Evolutionary conservation across 352 stramenopile species (phyloP).

Genomic region (Phytopythium chamaehyphon): DNA sequence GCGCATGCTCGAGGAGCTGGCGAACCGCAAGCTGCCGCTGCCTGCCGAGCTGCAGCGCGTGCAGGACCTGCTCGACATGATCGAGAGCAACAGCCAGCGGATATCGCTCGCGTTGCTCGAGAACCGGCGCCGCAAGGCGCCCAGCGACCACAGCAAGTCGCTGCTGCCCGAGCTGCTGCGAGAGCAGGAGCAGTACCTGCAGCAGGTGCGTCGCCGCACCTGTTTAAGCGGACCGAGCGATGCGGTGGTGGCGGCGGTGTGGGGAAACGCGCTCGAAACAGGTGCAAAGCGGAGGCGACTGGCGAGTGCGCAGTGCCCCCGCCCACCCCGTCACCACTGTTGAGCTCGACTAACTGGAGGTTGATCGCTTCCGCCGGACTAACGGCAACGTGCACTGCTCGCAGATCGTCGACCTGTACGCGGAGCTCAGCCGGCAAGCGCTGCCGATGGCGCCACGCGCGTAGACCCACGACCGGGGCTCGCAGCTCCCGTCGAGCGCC

Average conservation of each 20-base stretch:
- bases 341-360: no score
- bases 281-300: slow-evolving; percentile 1
- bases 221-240: no score
- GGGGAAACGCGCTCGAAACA: not conserved
- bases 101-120: slow-evolving; percentile 50
- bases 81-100: slow-evolving; percentile 69
- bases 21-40: slow-evolving; percentile 14
- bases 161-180: slow-evolving; percentile 38
- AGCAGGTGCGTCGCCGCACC: slow-evolving; percentile 17
- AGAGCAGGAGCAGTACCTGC: slow-evolving; percentile 52
- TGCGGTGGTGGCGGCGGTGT: no score
- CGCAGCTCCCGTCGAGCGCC: no score
- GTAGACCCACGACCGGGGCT: not conserved
- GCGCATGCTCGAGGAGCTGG: slow-evolving; percentile 31
- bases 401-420: slow-evolving; percentile 36
- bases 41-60: slow-evolving; percentile 47
- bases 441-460: slow-evolving; percentile 3
- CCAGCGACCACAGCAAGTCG: slow-evolving; percentile 9
- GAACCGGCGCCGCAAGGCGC: slow-evolving; percentile 23
- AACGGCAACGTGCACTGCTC: not conserved
- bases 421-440: slow-evolving; percentile 31
- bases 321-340: not conserved
- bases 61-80: slow-evolving; percentile 61
- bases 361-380: not conserved
- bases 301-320: not conserved